These are phyloP conservation scores for Piloderma croceum DNA, from an alignment of 768 basidiomycete species.

Conservation along the genomic window DNA sequence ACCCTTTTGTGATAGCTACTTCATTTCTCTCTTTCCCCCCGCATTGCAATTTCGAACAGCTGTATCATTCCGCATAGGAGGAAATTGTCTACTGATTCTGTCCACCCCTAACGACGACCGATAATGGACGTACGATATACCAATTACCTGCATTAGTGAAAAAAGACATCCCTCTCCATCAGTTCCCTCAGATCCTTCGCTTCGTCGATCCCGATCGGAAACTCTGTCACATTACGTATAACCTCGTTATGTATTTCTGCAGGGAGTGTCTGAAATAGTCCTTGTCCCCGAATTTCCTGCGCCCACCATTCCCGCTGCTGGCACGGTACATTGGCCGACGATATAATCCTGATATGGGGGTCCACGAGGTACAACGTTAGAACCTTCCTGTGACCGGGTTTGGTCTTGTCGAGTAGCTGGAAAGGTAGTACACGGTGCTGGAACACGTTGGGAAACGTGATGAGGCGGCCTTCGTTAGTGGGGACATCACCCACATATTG, in stretches of 20 bases:
- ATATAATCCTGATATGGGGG: too few species aligned
- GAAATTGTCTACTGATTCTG: too few species aligned
- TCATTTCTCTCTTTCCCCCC: too few species aligned
- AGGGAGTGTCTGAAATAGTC: slow-evolving; percentile 9
- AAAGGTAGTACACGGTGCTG: slow-evolving; percentile 41
- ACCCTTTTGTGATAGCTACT: too few species aligned
- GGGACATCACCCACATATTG: slow-evolving; percentile 34
- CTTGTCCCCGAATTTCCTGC: slow-evolving; percentile 1
- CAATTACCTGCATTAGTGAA: too few species aligned
- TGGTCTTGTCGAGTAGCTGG: slow-evolving; percentile 33
- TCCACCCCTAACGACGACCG: too few species aligned
- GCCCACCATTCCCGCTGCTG: slow-evolving; percentile 17
- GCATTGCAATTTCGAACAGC: too few species aligned
- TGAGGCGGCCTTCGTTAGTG: slow-evolving; percentile 30
- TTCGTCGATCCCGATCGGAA: slow-evolving; percentile 20
- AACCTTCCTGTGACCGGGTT: slow-evolving; percentile 38
- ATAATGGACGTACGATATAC: too few species aligned
- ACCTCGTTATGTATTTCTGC: slow-evolving; percentile 22
- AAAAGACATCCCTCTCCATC: too few species aligned
- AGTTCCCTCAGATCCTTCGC: too few species aligned
- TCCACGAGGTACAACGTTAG: slow-evolving; percentile 44
- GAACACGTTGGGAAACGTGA: slow-evolving; percentile 55
- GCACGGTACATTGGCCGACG: slow-evolving; percentile 14
- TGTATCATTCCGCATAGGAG: too few species aligned
- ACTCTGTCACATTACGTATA: slow-evolving; percentile 24